These are phyloP conservation scores for Mortierella claussenii DNA, from an alignment of 192 early-diverging fungal species.

Conservation along the genomic window DNA sequence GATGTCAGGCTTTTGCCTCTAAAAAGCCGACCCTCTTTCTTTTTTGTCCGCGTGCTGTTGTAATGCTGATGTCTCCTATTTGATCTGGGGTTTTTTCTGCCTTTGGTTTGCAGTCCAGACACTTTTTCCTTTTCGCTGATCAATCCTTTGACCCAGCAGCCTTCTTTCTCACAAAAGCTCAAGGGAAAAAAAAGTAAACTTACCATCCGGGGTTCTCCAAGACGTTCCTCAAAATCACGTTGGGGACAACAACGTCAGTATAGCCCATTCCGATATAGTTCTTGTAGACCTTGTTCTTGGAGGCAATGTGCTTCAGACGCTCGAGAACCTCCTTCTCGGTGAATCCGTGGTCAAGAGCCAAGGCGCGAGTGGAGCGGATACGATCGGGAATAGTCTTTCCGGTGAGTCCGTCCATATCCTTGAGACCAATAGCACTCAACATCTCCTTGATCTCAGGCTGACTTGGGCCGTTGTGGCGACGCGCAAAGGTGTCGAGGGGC, in stretches of 20 bases:
- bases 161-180: too few relatives aligned
- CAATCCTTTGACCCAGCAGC: too few relatives aligned
- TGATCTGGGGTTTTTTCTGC: background rate
- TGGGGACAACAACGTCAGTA: conserved; percentile 88
- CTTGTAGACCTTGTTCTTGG: conserved; percentile 91
- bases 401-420: conserved; percentile 84
- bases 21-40: background rate
- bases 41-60: background rate
- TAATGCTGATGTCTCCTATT: background rate
- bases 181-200: conserved; percentile 32
- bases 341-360: conserved; percentile 80
- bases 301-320: conserved; percentile 84
- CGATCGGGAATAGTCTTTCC: conserved; percentile 83
- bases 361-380: conserved; percentile 78
- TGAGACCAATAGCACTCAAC: conserved; percentile 83
- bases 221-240: conserved; percentile 96
- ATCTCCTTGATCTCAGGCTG: conserved; percentile 81
- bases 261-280: conserved; percentile 98
- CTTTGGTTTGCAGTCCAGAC: background rate
- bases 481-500: conserved; percentile 77
- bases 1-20: background rate
- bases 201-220: conserved; percentile 99
- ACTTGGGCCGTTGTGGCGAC: conserved; percentile 90
- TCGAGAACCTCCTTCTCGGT: conserved; percentile 90
- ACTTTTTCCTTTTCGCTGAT: background rate